These are phyloP conservation scores for Discostella pseudostelligera DNA, from an alignment of 108 stramenopile genomes.

Conservation along the genomic window DNA sequence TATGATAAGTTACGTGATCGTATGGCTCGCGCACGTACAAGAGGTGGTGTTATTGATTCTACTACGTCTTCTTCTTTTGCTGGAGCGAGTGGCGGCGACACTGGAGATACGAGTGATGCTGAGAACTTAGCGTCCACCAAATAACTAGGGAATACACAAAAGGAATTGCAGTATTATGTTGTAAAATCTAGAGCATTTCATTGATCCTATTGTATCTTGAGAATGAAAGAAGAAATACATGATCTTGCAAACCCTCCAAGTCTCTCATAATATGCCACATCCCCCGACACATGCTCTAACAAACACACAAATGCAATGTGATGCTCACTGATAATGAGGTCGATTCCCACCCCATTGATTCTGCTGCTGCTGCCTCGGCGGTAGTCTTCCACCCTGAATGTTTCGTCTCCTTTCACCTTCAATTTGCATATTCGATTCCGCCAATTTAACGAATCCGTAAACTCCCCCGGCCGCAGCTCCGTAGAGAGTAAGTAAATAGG, in stretches of 20 bases:
- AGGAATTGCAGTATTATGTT: too few species aligned
- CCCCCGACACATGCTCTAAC: too few species aligned
- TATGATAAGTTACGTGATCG: conserved; percentile 82
- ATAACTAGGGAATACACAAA: too few species aligned
- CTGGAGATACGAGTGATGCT: conserved; percentile 18
- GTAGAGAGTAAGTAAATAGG: conserved; percentile 75
- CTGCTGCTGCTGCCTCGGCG: conserved; percentile 3
- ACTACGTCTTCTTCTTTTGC: conserved; percentile 13
- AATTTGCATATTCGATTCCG: conserved; percentile 61
- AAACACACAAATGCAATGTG: too few species aligned
- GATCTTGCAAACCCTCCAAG: too few species aligned
- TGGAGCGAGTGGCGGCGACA: background rate
- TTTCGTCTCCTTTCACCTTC: conserved; percentile 29
- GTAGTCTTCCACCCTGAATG: conserved; percentile 10
- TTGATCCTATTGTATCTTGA: too few species aligned
- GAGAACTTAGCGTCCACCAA: too few species aligned
- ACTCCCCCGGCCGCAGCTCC: conserved; percentile 81
- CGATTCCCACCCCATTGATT: conserved; percentile 30
- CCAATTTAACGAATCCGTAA: conserved; percentile 82
- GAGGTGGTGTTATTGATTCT: conserved; percentile 47
- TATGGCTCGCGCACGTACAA: conserved; percentile 75
- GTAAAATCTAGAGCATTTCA: too few species aligned
- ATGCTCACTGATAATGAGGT: conserved; percentile 45
- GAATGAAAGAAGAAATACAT: too few species aligned
- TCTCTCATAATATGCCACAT: too few species aligned